A percentile compares a stretch with the other conserved stretches of the same genome.
Conservation (phyloP, 2,329 filamentous ascomycete species). For the Karstenula rhodostoma region DNA sequence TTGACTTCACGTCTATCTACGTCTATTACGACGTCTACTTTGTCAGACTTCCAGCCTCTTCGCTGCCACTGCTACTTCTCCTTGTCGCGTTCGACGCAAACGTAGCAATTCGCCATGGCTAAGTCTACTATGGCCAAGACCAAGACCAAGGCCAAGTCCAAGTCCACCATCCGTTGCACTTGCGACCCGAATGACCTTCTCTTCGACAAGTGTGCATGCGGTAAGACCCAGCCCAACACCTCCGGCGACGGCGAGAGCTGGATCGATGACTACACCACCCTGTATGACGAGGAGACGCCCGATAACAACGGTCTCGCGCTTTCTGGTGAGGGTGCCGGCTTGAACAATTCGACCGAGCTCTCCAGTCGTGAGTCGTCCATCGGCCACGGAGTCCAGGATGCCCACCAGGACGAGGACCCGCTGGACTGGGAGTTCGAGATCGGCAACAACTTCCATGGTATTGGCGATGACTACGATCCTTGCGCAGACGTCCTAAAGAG, state of each 20-base stretch:
- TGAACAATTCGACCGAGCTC: neutral
- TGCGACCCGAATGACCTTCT: too few species aligned
- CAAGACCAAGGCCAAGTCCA: too few species aligned
- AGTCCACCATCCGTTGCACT: too few species aligned
- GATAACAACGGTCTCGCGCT: neutral
- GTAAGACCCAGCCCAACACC: too few species aligned
- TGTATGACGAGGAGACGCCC: neutral
- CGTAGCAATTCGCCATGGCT: neutral
- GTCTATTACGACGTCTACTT: neutral
- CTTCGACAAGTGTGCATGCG: too few species aligned
- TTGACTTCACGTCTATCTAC: slow-evolving; percentile 1
- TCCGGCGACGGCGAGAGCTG: neutral
- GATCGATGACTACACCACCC: neutral
- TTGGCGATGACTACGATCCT: too few species aligned
- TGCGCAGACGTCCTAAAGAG: too few species aligned
- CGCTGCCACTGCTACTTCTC: neutral
- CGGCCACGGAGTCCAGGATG: neutral
- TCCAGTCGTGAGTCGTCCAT: neutral
- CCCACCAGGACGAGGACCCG: too few species aligned
- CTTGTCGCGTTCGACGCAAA: neutral
- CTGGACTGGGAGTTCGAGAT: too few species aligned
- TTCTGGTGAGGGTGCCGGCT: neutral
- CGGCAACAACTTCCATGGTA: too few species aligned
- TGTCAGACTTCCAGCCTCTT: neutral
- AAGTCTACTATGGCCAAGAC: neutral